phyloP scores from a whole-genome alignment of 179 eudicot genomes.

The Pouteria campechiana region DNA sequence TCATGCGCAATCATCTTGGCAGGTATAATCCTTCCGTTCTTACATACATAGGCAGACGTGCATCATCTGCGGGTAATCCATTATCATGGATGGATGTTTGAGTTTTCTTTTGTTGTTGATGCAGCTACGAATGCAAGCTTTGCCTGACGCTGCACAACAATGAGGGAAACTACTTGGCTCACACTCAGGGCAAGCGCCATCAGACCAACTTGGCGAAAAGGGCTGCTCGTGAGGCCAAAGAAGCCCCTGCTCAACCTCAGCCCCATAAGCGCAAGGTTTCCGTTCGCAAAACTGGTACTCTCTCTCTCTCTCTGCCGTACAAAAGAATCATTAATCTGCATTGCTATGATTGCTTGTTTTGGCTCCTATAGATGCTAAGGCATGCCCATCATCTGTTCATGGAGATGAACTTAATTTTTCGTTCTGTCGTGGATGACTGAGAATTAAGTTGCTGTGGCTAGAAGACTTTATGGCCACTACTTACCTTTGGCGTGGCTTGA shows the following conservation, averaged over 20 bases:
- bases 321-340: too few relatives aligned
- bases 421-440: too few relatives aligned
- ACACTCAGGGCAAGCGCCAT: conserved; percentile 92
- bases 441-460: too few relatives aligned
- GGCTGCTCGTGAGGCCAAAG: conserved; percentile 96
- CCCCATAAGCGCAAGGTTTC: conserved; percentile 71
- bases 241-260: conserved; percentile 87
- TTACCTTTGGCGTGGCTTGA: too few relatives aligned
- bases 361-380: too few relatives aligned
- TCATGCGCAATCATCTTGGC: conserved; percentile 95
- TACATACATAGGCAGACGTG: background rate
- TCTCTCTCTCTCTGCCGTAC: background rate
- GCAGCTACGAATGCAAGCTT: conserved; percentile 84
- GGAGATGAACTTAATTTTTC: too few relatives aligned
- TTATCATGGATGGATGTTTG: background rate
- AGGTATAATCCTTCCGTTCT: conserved; percentile 19
- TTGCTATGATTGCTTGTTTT: too few relatives aligned
- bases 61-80: too few relatives aligned
- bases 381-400: too few relatives aligned
- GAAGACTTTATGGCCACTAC: too few relatives aligned
- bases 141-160: conserved; percentile 89
- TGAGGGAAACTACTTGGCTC: conserved; percentile 97
- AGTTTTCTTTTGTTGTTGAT: background rate
- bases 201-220: conserved; percentile 95
- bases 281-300: conserved; percentile 37